Evolutionary conservation across 1,284 basidiomycete genomes (phyloP), one percentile per base, ranked within the genome.

Genomic region (Melanopsichium pennsylvanicum): DNA sequence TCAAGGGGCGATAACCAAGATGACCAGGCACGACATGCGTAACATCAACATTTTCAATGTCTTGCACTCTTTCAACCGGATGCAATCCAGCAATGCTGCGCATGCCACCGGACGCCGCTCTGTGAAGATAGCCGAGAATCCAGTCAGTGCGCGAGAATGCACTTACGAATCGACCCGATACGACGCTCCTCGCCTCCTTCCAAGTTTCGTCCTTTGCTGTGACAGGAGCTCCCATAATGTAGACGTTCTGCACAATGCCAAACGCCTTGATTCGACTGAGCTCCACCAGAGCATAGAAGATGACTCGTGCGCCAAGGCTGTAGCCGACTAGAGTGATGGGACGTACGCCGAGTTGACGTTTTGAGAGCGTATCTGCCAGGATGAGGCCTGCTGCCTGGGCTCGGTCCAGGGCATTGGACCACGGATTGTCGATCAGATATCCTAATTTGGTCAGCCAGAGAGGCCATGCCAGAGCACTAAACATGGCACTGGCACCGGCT

Each of bases 401-500:
- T 29, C 79, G 73, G 27, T 80, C 78, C 29, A 75, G 49, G 5
- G 79, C 79, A 37, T 81, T 81, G 15, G 76, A 78, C 79, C 79
- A 81, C 0, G 79, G 79, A 33, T 81, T 81, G 69, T 81, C 79
- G 68, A 81, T 81, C 18, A 81, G 44, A 32, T 78, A 79, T 18
- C 75, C 75, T 18, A 81, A 66, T 62, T 81, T 81, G 36, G 76
- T 74, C 23, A 81, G 75, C 77, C 77, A 79, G 6, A 80, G 57
- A 9, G 79, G 79, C 77, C 78, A 79, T 16, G 79, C 76, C 15
- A 81, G 56, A 10, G 79, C 78, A 19, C 42, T 66, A 25, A 69
- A 40, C 61, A 81, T 70, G 37, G 76, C 79, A 58, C 64, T 47
- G 7, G 58, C 60, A 46, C 75, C 74, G 2, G 76, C 78, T 15